These are phyloP conservation scores for Plasmodium fragile DNA, from an alignment of 169 alveolate species.

Conservation along the genomic window DNA sequence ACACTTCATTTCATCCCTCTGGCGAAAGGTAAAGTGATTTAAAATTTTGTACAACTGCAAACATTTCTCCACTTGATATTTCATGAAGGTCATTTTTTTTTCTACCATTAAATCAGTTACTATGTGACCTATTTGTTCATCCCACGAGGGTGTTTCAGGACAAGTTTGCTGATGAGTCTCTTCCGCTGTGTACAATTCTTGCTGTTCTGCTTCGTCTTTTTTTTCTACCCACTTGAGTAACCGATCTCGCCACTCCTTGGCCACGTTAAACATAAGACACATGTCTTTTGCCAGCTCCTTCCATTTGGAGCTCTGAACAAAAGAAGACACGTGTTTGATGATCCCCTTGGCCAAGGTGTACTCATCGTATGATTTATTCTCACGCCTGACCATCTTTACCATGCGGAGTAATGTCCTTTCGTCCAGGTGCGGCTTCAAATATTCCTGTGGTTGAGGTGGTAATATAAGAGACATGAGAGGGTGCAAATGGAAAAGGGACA, in stretches of 20 bases:
- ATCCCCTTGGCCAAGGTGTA: conserved; percentile 6
- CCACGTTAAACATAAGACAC: conserved; percentile 13
- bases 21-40: background rate
- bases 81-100: conserved; percentile 18
- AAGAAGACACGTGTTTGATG: background rate
- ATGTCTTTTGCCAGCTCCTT: conserved; percentile 6
- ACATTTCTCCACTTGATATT: conserved; percentile 46
- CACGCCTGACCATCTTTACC: background rate
- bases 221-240: conserved; percentile 6
- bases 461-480: background rate
- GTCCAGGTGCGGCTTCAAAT: background rate
- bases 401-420: background rate
- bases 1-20: background rate
- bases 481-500: background rate
- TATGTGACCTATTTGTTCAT: background rate
- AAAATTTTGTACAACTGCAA: conserved; percentile 6
- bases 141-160: background rate
- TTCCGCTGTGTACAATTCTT: background rate
- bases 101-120: background rate
- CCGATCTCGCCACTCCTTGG: background rate
- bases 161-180: background rate
- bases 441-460: background rate
- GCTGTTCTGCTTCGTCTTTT: conserved; percentile 5
- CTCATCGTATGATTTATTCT: background rate
- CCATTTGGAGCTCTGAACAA: background rate